Percentiles rank a stretch among this genome's conserved stretches.
Evolutionary conservation across 1,284 basidiomycete species (phyloP).

Genomic region (Macrocystidia cucumis): DNA sequence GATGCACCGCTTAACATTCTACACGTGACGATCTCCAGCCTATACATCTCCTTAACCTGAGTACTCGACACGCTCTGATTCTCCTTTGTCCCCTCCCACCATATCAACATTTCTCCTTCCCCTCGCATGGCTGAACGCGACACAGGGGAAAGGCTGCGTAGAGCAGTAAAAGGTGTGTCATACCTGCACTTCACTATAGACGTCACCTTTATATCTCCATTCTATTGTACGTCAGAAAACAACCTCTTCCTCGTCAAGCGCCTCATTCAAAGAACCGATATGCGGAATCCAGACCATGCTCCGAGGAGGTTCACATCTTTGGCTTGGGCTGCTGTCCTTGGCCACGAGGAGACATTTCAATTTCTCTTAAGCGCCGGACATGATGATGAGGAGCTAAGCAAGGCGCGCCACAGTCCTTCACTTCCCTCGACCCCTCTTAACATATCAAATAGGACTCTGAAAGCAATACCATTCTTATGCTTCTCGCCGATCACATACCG

Average conservation of each 20-base stretch:
- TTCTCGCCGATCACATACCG: constrained; percentile 73
- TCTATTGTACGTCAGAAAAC: constrained; percentile 55
- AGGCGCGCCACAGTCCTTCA: constrained; percentile 40
- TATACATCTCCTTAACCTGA: constrained; percentile 11
- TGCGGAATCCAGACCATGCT: constrained; percentile 81
- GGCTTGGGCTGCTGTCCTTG: constrained; percentile 82
- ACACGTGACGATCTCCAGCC: constrained; percentile 16
- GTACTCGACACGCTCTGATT: constrained; percentile 9
- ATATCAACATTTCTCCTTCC: constrained; percentile 15
- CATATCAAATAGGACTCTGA: constrained; percentile 64
- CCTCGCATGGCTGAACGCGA: constrained; percentile 73
- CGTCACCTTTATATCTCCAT: constrained; percentile 12
- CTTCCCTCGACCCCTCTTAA: neutral
- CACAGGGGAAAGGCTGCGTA: constrained; percentile 61
- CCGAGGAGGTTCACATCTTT: constrained; percentile 75
- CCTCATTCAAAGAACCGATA: constrained; percentile 72
- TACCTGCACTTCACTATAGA: constrained; percentile 6
- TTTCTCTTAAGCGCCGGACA: constrained; percentile 79
- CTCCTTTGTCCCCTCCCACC: constrained; percentile 15
- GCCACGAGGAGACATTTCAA: constrained; percentile 85
- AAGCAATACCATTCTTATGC: constrained; percentile 85
- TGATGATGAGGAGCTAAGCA: constrained; percentile 85
- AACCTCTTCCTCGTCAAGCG: constrained; percentile 86
- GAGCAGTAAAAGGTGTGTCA: constrained; percentile 67
- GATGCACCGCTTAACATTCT: neutral